These are phyloP conservation scores for Rhynchosporium secalis DNA, from an alignment of 2,329 filamentous ascomycete species.

Conservation along the genomic window DNA sequence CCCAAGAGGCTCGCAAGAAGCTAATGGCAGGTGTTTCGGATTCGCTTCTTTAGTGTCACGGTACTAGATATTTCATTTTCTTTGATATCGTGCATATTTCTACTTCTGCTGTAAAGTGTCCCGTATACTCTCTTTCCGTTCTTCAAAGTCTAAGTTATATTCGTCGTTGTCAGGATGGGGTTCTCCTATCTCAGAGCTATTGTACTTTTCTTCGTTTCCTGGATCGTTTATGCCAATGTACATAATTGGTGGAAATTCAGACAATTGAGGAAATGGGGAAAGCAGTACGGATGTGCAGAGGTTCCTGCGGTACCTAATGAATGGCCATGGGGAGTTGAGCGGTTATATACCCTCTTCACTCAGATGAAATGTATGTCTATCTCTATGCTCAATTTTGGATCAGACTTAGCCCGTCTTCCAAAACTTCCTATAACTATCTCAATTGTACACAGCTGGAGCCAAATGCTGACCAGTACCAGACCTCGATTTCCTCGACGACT, in stretches of 20 bases:
- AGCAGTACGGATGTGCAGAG: constrained; percentile 29
- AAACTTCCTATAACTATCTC: not conserved
- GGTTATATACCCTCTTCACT: constrained; percentile 20
- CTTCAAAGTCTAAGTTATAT: not conserved
- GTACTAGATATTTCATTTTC: not conserved
- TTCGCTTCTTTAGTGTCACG: not conserved
- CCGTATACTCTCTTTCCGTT: not conserved
- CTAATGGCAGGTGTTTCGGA: constrained; percentile 1
- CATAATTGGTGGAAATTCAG: constrained; percentile 26
- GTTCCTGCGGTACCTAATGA: constrained; percentile 21
- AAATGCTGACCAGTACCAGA: constrained; percentile 21
- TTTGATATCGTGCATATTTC: not conserved
- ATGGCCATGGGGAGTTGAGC: constrained; percentile 28
- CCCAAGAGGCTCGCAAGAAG: not conserved
- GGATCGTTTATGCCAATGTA: constrained; percentile 22
- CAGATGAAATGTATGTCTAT: constrained; percentile 24
- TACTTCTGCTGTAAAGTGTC: not conserved
- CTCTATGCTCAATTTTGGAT: not conserved
- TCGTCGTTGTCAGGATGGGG: constrained; percentile 10
- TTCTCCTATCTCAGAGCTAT: constrained; percentile 19
- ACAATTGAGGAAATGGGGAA: constrained; percentile 27
- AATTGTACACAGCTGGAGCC: not conserved
- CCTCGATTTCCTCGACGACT: constrained; percentile 33
- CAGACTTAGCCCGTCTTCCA: too few relatives aligned
- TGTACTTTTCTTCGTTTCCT: constrained; percentile 13